A percentile compares a stretch with the other conserved stretches of the same genome.
Evolutionary conservation across 257 asterid genomes (phyloP).

Genomic region (Penstemon newberryi): DNA sequence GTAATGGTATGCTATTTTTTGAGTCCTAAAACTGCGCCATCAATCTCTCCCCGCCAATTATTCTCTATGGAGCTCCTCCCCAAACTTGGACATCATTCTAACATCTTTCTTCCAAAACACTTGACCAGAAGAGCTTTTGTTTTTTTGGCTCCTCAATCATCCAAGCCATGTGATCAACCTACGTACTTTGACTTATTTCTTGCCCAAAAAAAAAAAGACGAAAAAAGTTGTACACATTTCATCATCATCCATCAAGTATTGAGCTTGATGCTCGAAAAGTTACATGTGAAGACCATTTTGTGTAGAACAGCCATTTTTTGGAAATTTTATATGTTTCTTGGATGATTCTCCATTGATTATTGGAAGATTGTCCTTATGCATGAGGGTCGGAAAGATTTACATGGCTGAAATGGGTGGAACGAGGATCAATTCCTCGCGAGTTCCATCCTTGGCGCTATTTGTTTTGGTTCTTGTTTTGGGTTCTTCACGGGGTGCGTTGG

Average conservation of each 20-base stretch:
- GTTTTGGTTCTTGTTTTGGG: conserved; percentile 47
- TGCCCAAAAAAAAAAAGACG: not conserved
- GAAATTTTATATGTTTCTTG: conserved; percentile 22
- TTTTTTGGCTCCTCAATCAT: conserved; percentile 39
- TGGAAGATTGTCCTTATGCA: conserved; percentile 30
- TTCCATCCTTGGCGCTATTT: conserved; percentile 49
- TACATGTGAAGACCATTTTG: conserved; percentile 6
- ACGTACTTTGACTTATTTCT: conserved; percentile 15
- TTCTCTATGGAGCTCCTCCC: conserved; percentile 52
- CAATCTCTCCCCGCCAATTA: conserved; percentile 86
- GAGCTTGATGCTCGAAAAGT: conserved; percentile 23
- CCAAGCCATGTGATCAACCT: conserved; percentile 24
- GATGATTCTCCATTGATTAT: conserved; percentile 22
- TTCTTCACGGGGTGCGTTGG: conserved; percentile 44
- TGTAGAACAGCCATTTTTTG: not conserved
- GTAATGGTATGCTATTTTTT: not conserved
- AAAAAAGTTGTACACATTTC: not conserved
- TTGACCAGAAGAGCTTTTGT: conserved; percentile 38
- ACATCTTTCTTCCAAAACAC: conserved; percentile 34
- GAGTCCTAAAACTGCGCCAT: conserved; percentile 50
- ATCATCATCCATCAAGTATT: conserved; percentile 21
- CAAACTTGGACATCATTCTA: conserved; percentile 36
- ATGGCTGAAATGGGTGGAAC: conserved; percentile 73
- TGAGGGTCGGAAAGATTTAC: conserved; percentile 32
- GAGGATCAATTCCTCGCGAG: conserved; percentile 55